Evolutionary conservation across 768 basidiomycete genomes (phyloP).

Genomic region (Leccinum imitatum): DNA sequence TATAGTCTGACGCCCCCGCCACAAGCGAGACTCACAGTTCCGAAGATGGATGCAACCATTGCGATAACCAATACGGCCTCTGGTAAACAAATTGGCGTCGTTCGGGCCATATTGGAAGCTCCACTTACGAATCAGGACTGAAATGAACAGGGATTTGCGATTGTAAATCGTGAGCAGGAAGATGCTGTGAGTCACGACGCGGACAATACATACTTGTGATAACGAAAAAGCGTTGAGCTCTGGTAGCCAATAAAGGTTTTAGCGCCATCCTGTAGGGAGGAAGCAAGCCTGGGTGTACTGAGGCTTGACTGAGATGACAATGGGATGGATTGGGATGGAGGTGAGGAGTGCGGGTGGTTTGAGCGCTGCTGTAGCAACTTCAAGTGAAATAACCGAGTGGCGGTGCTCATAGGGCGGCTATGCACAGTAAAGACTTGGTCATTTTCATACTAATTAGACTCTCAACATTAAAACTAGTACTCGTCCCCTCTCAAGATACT

Average conservation of each 20-base stretch:
- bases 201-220: constrained; percentile 53
- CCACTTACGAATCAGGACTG: constrained; percentile 62
- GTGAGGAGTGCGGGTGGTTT: not conserved
- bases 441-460: not conserved
- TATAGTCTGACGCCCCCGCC: constrained; percentile 1
- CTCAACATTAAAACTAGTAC: constrained; percentile 37
- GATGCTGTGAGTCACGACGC: not conserved
- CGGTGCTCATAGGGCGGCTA: not conserved
- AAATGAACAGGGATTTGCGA: constrained; percentile 1
- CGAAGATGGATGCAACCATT: constrained; percentile 73
- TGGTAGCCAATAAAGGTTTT: constrained; percentile 69
- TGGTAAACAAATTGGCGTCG: constrained; percentile 29
- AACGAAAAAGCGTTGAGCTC: constrained; percentile 72
- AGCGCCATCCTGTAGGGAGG: constrained; percentile 54
- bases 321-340: constrained; percentile 5
- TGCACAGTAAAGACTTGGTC: not conserved
- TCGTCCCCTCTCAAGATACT: constrained; percentile 48
- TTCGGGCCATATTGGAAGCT: constrained; percentile 1
- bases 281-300: constrained; percentile 13
- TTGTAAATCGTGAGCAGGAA: constrained; percentile 10
- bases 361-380: not conserved
- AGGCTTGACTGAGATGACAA: constrained; percentile 15
- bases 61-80: constrained; percentile 74
- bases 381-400: not conserved
- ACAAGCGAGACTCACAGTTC: constrained; percentile 44